Evolutionary conservation across 1,284 basidiomycete genomes (phyloP).

Genomic region (Neonothopanus nambi): DNA sequence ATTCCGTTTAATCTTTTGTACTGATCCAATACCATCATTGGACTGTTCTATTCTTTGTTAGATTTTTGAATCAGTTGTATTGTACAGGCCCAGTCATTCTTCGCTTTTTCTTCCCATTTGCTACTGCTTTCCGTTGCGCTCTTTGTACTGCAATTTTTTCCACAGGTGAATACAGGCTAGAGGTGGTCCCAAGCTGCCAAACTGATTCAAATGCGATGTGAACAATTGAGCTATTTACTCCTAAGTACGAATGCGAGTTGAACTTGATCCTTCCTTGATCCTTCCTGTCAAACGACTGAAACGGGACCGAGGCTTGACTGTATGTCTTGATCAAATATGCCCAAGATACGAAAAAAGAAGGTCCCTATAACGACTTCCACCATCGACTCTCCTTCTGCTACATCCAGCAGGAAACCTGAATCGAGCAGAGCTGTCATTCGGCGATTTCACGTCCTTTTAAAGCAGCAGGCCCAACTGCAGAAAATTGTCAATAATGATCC

Average conservation of each 20-base stretch:
- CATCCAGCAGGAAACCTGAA: constrained; percentile 37
- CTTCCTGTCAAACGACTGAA: too few relatives aligned
- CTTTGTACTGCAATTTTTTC: constrained; percentile 3
- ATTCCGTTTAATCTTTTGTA: too few relatives aligned
- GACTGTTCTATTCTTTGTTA: constrained; percentile 2
- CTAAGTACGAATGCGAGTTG: too few relatives aligned
- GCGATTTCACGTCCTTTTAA: constrained; percentile 68
- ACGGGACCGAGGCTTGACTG: too few relatives aligned
- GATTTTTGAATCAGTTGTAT: constrained; percentile 5
- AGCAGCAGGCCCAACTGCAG: constrained; percentile 51
- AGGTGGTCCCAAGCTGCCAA: constrained; percentile 2
- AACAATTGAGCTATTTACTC: too few relatives aligned
- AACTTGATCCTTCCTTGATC: too few relatives aligned
- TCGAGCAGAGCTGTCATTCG: constrained; percentile 67
- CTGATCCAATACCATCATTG: too few relatives aligned
- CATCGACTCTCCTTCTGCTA: constrained; percentile 27
- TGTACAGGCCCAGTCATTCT: constrained; percentile 8
- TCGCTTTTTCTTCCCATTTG: neutral
- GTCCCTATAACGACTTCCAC: constrained; percentile 35
- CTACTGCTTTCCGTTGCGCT: constrained; percentile 2
- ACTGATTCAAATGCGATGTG: neutral
- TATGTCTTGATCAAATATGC: constrained; percentile 30
- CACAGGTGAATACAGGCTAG: constrained; percentile 4
- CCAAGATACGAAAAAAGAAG: constrained; percentile 47
- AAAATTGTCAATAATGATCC: neutral